A percentile compares a stretch with the other conserved stretches of the same genome.
Conservation (phyloP, 169 alveolate species). For the Haemoproteus tartakovskyi region DNA sequence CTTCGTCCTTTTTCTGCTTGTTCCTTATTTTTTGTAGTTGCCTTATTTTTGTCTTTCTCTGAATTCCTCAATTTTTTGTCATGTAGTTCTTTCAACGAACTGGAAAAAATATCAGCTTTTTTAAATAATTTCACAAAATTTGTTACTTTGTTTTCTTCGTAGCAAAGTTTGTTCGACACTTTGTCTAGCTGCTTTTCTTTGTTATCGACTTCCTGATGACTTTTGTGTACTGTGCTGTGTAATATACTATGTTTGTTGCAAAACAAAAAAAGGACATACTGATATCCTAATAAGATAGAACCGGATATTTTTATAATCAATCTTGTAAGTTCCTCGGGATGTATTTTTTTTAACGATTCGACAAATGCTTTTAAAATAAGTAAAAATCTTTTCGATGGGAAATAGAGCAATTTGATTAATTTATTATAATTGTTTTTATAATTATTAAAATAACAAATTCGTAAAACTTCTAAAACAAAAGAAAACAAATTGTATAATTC, state of each 20-base stretch:
- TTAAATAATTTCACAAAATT: no score
- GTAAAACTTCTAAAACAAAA: constrained; percentile 23
- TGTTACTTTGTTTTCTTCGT: no score
- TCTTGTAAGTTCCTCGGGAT: constrained; percentile 40
- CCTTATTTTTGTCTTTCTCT: neutral
- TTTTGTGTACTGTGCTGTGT: neutral
- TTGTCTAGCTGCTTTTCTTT: neutral
- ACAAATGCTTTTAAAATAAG: neutral
- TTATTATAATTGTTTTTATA: constrained; percentile 48
- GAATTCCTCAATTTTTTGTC: neutral
- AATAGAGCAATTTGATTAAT: constrained; percentile 23
- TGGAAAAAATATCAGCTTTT: no score
- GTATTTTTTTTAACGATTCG: constrained; percentile 1
- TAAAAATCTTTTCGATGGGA: constrained; percentile 23
- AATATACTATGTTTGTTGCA: constrained; percentile 27
- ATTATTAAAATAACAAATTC: constrained; percentile 43
- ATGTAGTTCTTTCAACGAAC: neutral
- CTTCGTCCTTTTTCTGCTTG: neutral
- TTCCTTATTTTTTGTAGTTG: no score
- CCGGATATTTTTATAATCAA: constrained; percentile 23
- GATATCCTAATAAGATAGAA: constrained; percentile 42
- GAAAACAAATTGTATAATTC: constrained; percentile 26
- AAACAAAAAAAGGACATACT: constrained; percentile 34
- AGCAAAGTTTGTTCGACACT: neutral
- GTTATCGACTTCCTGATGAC: neutral